Conservation (phyloP, 768 basidiomycete species). For the Coprinellus micaceus region DNA sequence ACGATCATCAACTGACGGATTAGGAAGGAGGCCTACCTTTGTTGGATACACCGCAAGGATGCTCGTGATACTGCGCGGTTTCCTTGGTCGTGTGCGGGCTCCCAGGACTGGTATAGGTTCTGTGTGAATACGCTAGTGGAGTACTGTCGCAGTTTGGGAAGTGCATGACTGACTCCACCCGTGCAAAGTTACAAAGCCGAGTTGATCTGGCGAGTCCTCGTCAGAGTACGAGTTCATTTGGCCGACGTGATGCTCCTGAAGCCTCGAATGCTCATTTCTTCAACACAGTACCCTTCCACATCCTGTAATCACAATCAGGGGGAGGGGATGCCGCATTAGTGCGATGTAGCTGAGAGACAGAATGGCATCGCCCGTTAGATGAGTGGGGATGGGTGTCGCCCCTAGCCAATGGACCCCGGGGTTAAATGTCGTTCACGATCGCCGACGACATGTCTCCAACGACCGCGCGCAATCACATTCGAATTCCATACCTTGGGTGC, state of each 20-base stretch:
- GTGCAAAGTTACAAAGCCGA: constrained; percentile 63
- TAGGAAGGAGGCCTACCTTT: constrained; percentile 25
- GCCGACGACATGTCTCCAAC: too few species aligned
- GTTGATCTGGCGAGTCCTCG: too few species aligned
- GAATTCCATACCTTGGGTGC: too few species aligned
- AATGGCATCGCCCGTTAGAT: too few species aligned
- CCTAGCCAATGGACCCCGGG: too few species aligned
- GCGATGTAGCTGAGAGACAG: too few species aligned
- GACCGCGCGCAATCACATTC: too few species aligned
- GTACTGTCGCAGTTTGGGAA: too few species aligned
- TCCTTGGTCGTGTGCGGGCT: constrained; percentile 38
- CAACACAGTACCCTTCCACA: constrained; percentile 70
- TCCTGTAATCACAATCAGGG: constrained; percentile 56
- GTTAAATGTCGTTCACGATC: too few species aligned
- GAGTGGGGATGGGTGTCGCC: too few species aligned
- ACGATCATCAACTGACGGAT: background rate
- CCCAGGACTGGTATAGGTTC: constrained; percentile 42
- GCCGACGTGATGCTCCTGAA: constrained; percentile 55
- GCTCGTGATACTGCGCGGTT: constrained; percentile 42
- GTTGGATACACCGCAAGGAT: constrained; percentile 39
- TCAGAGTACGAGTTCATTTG: too few species aligned
- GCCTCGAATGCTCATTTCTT: constrained; percentile 54
- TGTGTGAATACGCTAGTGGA: constrained; percentile 12
- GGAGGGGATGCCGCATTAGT: too few species aligned
- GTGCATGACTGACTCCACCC: constrained; percentile 35